phyloP scores from a whole-genome alignment of 306 rosid genomes.

The Acacia melanoxylon region DNA sequence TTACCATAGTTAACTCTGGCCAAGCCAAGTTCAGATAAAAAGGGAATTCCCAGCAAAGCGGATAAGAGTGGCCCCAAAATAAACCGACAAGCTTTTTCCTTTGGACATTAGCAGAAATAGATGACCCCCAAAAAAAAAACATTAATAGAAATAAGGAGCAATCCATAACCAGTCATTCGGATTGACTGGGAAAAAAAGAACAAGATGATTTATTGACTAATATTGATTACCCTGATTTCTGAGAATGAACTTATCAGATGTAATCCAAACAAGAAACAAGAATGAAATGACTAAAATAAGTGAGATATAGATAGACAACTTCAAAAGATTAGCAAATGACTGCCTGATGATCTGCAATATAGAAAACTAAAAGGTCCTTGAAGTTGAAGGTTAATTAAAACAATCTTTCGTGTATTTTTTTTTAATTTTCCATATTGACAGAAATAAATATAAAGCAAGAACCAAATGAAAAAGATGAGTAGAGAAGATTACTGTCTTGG shows the following conservation, averaged over 20 bases:
- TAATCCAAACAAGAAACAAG: not conserved
- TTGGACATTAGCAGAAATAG: not conserved
- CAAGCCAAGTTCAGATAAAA: not conserved
- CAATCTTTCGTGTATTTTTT: not conserved
- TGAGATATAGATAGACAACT: not conserved
- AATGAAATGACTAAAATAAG: not conserved
- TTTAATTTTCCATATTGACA: not conserved
- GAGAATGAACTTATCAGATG: not conserved
- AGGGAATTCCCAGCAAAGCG: not conserved
- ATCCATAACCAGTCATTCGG: not conserved
- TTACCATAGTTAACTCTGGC: not conserved
- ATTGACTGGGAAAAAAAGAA: not conserved
- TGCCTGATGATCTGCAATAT: not conserved
- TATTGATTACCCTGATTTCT: not conserved
- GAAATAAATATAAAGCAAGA: slow-evolving; percentile 19
- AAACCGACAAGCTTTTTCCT: slow-evolving; percentile 1
- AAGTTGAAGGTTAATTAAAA: not conserved
- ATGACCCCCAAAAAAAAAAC: not conserved
- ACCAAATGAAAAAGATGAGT: not conserved
- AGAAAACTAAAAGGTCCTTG: not conserved
- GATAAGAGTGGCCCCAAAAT: not conserved
- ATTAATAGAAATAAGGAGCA: not conserved
- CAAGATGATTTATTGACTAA: not conserved
- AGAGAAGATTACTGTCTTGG: slow-evolving; percentile 69
- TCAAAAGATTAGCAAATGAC: slow-evolving; percentile 1